Evolutionary conservation across 2,329 filamentous ascomycete species (phyloP), one percentile per base, ranked within the genome.

Genomic region (Fusarium irregulare): DNA sequence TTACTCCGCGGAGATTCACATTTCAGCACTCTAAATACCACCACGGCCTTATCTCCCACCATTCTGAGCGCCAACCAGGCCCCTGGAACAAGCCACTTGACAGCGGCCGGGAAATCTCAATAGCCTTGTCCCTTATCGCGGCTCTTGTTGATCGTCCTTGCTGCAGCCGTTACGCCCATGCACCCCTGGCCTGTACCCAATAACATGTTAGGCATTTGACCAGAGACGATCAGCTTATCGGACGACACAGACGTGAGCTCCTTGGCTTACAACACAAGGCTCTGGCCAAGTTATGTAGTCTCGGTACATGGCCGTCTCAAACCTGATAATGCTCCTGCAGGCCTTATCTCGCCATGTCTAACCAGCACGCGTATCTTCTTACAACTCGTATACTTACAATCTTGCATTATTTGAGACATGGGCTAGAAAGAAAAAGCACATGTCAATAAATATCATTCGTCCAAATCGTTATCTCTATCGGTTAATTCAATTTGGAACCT

Each of bases 1-100:
- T 37, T 21, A 41, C 73, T 75, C 73, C 73, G 73, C 73, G 71
- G 73, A 75, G 72, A 75, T 73, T 69, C 73, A 66, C 60, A 66
- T 45, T 65, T 61, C 71, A 50, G 55, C 51, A 40, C 59, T 54
- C 53, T 27, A 48, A 72, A 64, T 48, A 71, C 61, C 56, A 63
- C 71, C 41, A 64, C 63, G 44, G 45, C 49, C 72, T 74, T 73
- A 74, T 75, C 73, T 75, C 50, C 66, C 46, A 48, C 47, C 62
- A 45, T 41, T 58, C 69, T 56, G 28, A 60, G 56, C 59, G 40
- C 68, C 62, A 68, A 57, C 14, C 59, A 61, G 49, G 47, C 51
- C 56, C 56, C 57, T 54, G 56, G 59, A 42, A 48, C 50, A 60
- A 55, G 57, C 50, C 59, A 69, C 45, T 34, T 21, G 40, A 32